phyloP scores from a whole-genome alignment of 306 rosid species.

The Rosa persica region DNA sequence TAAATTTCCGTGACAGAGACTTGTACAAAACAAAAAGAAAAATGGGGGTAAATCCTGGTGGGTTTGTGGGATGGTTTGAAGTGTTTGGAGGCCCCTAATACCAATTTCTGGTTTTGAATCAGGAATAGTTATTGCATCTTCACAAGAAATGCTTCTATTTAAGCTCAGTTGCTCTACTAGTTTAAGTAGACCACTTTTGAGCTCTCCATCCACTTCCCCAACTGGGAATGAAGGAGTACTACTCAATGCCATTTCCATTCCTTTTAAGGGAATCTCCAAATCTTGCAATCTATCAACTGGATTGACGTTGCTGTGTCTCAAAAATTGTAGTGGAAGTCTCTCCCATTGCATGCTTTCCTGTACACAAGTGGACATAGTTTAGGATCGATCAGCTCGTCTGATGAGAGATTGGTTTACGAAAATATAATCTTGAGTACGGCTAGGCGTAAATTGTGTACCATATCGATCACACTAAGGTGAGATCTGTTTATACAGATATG shows the following conservation, averaged over 20 bases:
- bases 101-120: conserved; percentile 36
- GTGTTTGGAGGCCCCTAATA: conserved; percentile 41
- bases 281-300: conserved; percentile 37
- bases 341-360: conserved; percentile 71
- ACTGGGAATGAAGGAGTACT: conserved; percentile 44
- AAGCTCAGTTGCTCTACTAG: conserved; percentile 41
- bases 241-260: conserved; percentile 59
- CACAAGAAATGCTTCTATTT: conserved; percentile 28
- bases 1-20: conserved; percentile 36
- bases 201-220: conserved; percentile 26
- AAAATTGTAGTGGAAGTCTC: conserved; percentile 34
- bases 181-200: conserved; percentile 36
- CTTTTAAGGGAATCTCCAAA: conserved; percentile 42
- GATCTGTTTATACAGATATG: too few species aligned
- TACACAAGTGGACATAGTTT: not conserved
- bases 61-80: conserved; percentile 42
- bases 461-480: not conserved
- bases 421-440: not conserved
- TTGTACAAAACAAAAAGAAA: conserved; percentile 66
- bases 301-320: conserved; percentile 13
- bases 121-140: conserved; percentile 42
- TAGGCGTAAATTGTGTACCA: not conserved
- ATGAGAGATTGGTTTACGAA: not conserved
- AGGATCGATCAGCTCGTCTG: not conserved
- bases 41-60: conserved; percentile 42